These are phyloP conservation scores for Aureobasidium sp. DNA, from an alignment of 2,329 filamentous ascomycete genomes.

Conservation along the genomic window DNA sequence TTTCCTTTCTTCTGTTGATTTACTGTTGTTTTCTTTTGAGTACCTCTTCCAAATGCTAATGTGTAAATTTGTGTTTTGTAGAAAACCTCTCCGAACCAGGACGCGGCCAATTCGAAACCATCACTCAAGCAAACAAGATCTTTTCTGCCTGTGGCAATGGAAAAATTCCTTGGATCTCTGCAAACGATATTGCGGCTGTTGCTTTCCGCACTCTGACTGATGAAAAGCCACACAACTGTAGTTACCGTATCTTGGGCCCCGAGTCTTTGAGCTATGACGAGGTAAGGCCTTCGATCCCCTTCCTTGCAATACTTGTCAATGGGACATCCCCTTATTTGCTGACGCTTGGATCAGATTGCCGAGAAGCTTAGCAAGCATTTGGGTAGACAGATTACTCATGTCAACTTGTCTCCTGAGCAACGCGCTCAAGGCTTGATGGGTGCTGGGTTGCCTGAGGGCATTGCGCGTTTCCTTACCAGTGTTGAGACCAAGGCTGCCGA, in stretches of 20 bases:
- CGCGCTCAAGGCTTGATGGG: neutral
- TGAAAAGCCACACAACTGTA: neutral
- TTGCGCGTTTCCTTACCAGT: neutral
- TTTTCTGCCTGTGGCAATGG: neutral
- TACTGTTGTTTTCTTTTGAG: too few species aligned
- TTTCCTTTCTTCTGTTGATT: neutral
- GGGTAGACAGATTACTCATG: neutral
- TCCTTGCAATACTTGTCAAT: too few species aligned
- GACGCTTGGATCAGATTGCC: neutral
- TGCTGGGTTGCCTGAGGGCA: neutral
- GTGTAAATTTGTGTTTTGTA: too few species aligned
- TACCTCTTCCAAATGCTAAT: too few species aligned
- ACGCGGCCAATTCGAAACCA: neutral
- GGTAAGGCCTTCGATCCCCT: neutral
- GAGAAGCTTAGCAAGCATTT: neutral
- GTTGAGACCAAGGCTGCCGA: neutral
- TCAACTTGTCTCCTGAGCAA: neutral
- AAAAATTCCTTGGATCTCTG: neutral
- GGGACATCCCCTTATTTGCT: neutral
- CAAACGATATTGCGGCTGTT: neutral
- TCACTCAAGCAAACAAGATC: neutral
- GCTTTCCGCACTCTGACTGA: neutral
- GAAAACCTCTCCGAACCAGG: neutral
- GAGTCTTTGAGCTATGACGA: neutral
- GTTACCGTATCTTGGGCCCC: neutral